These are phyloP conservation scores for Huiozyma sinensis DNA, from an alignment of 805 yeast species.

Conservation along the genomic window DNA sequence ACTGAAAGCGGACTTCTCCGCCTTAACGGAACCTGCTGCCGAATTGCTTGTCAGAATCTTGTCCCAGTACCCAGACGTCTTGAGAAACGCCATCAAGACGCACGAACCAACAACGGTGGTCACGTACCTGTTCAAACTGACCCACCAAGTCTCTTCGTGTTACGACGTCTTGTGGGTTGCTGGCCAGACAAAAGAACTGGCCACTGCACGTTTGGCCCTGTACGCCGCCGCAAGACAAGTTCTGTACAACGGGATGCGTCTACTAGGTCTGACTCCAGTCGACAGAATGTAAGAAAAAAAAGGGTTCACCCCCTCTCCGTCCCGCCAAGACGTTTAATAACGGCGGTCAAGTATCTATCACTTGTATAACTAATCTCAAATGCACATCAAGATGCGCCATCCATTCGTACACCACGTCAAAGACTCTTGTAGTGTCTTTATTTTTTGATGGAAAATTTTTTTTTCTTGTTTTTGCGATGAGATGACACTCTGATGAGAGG, in stretches of 20 bases:
- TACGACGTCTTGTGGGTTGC: constrained; percentile 94
- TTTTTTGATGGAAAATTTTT: too few relatives aligned
- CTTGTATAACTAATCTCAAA: too few relatives aligned
- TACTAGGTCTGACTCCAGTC: constrained; percentile 90
- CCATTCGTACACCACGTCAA: too few relatives aligned
- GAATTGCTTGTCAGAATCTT: constrained; percentile 59
- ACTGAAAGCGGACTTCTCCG: constrained; percentile 40
- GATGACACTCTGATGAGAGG: too few relatives aligned
- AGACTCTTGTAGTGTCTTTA: too few relatives aligned
- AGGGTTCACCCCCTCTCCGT: too few relatives aligned
- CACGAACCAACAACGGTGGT: constrained; percentile 89
- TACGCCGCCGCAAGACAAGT: constrained; percentile 85
- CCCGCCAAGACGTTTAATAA: too few relatives aligned
- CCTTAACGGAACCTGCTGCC: constrained; percentile 63
- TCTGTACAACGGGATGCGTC: constrained; percentile 74
- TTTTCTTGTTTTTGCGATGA: too few relatives aligned
- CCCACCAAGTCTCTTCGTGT: constrained; percentile 97
- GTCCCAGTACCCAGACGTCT: constrained; percentile 82
- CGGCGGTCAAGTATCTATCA: too few relatives aligned
- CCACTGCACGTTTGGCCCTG: constrained; percentile 82
- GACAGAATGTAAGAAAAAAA: constrained; percentile 66
- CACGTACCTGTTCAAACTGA: constrained; percentile 79
- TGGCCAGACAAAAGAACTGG: constrained; percentile 80
- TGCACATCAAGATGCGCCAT: too few relatives aligned
- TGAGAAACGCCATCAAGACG: constrained; percentile 72